Evolutionary conservation across 2,329 filamentous ascomycete species (phyloP).

Genomic region (Trichoderma atrobrunneum): DNA sequence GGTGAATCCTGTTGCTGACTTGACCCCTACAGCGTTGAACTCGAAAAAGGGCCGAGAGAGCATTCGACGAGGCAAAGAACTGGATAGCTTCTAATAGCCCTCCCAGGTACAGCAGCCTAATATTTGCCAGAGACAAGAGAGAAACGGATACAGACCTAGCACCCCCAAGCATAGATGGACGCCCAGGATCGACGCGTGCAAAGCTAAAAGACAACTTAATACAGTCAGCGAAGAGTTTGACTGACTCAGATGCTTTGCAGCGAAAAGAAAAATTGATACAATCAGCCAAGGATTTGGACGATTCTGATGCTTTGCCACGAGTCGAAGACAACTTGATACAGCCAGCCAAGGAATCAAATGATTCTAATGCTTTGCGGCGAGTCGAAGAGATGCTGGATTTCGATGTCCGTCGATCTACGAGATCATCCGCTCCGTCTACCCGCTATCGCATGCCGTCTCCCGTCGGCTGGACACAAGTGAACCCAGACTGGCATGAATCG

Average conservation of each 20-base stretch:
- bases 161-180: background rate
- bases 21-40: background rate
- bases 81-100: background rate
- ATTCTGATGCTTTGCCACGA: background rate
- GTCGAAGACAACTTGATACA: conserved; percentile 22
- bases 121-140: background rate
- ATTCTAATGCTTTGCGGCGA: background rate
- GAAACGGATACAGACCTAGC: background rate
- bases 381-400: conserved; percentile 2
- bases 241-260: background rate
- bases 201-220: conserved; percentile 31
- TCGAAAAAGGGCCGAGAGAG: conserved; percentile 3
- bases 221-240: background rate
- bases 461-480: conserved; percentile 48
- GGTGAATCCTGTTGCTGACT: background rate
- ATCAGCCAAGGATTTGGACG: background rate
- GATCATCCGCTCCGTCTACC: conserved; percentile 20
- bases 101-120: background rate
- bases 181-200: background rate
- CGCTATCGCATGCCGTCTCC: conserved; percentile 21
- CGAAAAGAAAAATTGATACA: no score
- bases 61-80: conserved; percentile 11
- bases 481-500: conserved; percentile 49
- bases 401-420: conserved; percentile 29
- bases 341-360: background rate